A percentile compares a stretch with the other conserved stretches of the same genome.
These are phyloP conservation scores for Ustilago cynodontis DNA, from an alignment of 1,284 basidiomycete species.

Conservation along the genomic window DNA sequence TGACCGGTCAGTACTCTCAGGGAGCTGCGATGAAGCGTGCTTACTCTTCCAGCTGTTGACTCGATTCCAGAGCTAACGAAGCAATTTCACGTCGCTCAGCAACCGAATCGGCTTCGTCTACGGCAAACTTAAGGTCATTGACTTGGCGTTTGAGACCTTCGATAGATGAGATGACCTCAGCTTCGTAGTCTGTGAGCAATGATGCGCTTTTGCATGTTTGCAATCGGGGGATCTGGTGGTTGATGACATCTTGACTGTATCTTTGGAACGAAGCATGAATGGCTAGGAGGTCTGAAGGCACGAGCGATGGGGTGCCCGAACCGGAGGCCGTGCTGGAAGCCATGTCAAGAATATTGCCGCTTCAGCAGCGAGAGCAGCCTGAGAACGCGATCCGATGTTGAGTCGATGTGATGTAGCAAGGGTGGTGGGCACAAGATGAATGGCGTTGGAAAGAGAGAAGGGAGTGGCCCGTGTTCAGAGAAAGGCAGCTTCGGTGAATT, in stretches of 20 bases:
- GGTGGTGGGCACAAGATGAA: background rate
- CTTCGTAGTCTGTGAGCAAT: slow-evolving; percentile 45
- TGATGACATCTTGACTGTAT: slow-evolving; percentile 43
- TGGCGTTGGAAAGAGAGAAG: background rate
- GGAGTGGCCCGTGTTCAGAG: slow-evolving; percentile 1
- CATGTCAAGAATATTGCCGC: background rate
- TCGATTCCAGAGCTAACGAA: slow-evolving; percentile 3
- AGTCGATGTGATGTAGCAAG: background rate
- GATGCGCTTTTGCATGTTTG: slow-evolving; percentile 30
- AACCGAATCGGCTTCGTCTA: slow-evolving; percentile 51
- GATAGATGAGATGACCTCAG: slow-evolving; percentile 52
- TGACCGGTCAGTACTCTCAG: background rate
- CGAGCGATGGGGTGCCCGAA: slow-evolving; percentile 20
- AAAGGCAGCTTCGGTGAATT: slow-evolving; percentile 5
- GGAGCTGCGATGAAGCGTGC: background rate
- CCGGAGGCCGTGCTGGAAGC: slow-evolving; percentile 17
- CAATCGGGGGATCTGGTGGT: slow-evolving; percentile 51
- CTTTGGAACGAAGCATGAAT: slow-evolving; percentile 43
- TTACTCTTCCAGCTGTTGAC: slow-evolving; percentile 31
- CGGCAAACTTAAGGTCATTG: slow-evolving; percentile 45
- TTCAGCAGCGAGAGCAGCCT: background rate
- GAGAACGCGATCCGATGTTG: background rate
- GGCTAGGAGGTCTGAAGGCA: slow-evolving; percentile 35
- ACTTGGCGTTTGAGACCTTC: slow-evolving; percentile 49
- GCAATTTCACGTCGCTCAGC: slow-evolving; percentile 40